A percentile compares a stretch with the other conserved stretches of the same genome.
phyloP scores from a whole-genome alignment of 176 grass and related monocot genomes.

The Hordeum vulgare region DNA sequence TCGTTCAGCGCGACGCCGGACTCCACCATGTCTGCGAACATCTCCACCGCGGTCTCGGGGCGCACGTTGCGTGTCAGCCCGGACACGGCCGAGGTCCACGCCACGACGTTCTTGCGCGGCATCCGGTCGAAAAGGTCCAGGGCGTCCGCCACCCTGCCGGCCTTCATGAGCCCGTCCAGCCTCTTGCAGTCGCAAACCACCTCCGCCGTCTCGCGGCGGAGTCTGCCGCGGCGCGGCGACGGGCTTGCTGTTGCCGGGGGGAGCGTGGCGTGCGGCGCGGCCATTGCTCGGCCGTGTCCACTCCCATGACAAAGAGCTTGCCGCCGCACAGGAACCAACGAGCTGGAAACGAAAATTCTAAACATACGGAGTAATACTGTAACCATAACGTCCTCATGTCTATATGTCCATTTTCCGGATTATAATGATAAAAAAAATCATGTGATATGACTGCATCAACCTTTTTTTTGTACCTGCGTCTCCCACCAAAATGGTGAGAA shows the following conservation, averaged over 20 bases:
- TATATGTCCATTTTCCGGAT: too few relatives aligned
- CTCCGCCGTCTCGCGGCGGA: not conserved
- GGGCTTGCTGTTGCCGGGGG: not conserved
- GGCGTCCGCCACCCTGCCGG: constrained; percentile 30
- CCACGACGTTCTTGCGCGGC: constrained; percentile 60
- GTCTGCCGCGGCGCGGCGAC: not conserved
- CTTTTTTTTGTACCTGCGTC: too few relatives aligned
- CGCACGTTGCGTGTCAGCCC: constrained; percentile 36
- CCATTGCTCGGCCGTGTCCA: not conserved
- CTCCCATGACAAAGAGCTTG: not conserved
- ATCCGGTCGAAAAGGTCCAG: constrained; percentile 51
- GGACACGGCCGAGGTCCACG: constrained; percentile 73
- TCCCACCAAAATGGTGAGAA: too few relatives aligned
- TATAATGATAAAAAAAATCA: too few relatives aligned
- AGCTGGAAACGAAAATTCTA: too few relatives aligned
- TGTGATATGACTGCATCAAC: too few relatives aligned
- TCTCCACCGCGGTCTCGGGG: not conserved
- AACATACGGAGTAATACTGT: too few relatives aligned
- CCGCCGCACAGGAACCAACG: not conserved
- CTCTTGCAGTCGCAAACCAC: constrained; percentile 46
- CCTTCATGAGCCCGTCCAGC: constrained; percentile 43
- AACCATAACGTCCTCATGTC: too few relatives aligned
- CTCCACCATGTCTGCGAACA: constrained; percentile 51
- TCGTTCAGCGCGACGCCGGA: constrained; percentile 46
- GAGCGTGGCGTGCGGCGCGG: not conserved